These are phyloP conservation scores for Aureobasidium sp. DNA, from an alignment of 2,329 filamentous ascomycete genomes.

Conservation along the genomic window DNA sequence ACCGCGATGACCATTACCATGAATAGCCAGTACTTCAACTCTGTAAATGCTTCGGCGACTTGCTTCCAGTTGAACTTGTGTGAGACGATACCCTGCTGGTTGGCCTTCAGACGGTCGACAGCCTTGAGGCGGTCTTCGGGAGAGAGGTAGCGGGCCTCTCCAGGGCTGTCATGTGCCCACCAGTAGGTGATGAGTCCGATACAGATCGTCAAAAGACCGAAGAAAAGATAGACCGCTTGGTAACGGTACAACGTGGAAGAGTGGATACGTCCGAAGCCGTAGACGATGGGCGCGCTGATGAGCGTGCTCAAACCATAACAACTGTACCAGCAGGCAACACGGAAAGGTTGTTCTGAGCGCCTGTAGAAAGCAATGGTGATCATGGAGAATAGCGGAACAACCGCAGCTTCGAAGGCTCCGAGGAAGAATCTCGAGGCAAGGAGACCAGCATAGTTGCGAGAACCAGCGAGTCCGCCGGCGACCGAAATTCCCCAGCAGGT, in stretches of 20 bases:
- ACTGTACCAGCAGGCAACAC: conserved; percentile 14
- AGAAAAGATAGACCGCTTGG: conserved; percentile 14
- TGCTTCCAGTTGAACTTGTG: conserved; percentile 40
- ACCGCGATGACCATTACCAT: conserved; percentile 11
- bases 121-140: conserved; percentile 38
- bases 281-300: conserved; percentile 11
- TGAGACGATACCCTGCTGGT: conserved; percentile 39
- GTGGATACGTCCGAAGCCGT: conserved; percentile 12
- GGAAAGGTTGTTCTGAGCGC: conserved; percentile 12
- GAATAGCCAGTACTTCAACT: conserved; percentile 43
- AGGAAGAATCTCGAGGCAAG: conserved; percentile 16
- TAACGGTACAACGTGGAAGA: conserved; percentile 12
- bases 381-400: conserved; percentile 12
- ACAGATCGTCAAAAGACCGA: conserved; percentile 11
- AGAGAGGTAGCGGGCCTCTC: conserved; percentile 31
- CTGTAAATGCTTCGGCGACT: conserved; percentile 33
- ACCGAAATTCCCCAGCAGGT: conserved; percentile 15
- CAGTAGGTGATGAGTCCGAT: conserved; percentile 13
- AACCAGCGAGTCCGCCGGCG: conserved; percentile 11
- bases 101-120: conserved; percentile 41
- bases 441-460: conserved; percentile 15
- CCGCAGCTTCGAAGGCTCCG: conserved; percentile 16
- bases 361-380: conserved; percentile 14
- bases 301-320: conserved; percentile 12
- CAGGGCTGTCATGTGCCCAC: conserved; percentile 13